phyloP scores from a whole-genome alignment of 2,329 filamentous ascomycete genomes.

The Pseudocercospora ulei region DNA sequence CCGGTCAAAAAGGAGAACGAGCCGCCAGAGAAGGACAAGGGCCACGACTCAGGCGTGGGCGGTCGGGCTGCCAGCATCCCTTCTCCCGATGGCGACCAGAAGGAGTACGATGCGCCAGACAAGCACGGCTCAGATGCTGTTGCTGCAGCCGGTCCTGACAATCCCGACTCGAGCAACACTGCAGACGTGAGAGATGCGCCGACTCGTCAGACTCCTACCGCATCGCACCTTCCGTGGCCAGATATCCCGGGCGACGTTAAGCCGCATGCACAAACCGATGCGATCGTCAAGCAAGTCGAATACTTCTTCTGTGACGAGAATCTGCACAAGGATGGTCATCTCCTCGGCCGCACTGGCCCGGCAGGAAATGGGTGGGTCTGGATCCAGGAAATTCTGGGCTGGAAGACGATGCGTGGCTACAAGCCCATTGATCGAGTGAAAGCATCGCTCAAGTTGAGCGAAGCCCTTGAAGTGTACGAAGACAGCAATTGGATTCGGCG shows the following conservation, averaged over 20 bases:
- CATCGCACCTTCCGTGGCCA: no score
- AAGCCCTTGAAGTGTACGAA: conserved; percentile 37
- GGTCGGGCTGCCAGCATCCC: no score
- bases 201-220: no score
- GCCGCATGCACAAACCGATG: conserved; percentile 6
- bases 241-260: no score
- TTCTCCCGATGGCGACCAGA: conserved; percentile 1
- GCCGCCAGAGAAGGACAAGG: background rate
- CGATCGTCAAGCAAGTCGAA: conserved; percentile 38
- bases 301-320: conserved; percentile 46
- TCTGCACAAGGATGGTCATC: conserved; percentile 37
- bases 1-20: background rate
- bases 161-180: no score
- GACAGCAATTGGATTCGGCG: conserved; percentile 40
- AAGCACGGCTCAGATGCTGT: background rate
- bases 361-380: conserved; percentile 39
- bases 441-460: conserved; percentile 37
- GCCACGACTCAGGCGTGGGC: background rate
- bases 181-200: no score
- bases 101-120: background rate
- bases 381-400: conserved; percentile 39
- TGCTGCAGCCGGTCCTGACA: no score
- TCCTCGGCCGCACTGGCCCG: conserved; percentile 37
- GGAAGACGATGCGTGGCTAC: conserved; percentile 41
- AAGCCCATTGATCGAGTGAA: conserved; percentile 37